These are phyloP conservation scores for Pelargonium exstipulatum DNA, from an alignment of 441 rosid genomes.

Conservation along the genomic window DNA sequence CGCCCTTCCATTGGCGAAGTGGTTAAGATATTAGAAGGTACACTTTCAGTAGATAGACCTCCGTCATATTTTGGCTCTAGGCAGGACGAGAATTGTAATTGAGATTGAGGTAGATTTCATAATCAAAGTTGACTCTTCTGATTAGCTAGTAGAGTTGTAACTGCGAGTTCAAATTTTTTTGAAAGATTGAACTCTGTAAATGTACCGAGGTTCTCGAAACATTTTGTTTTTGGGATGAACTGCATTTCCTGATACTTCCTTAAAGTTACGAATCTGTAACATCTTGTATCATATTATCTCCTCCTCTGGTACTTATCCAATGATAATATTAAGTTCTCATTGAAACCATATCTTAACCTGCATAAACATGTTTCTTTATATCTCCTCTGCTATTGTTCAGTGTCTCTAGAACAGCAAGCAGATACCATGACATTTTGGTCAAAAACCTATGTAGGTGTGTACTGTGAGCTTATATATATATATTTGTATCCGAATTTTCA, in stretches of 20 bases:
- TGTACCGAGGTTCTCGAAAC: conserved; percentile 1
- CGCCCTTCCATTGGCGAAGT: conserved; percentile 41
- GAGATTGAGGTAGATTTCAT: conserved; percentile 16
- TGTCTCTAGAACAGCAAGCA: too few relatives aligned
- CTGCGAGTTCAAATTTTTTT: conserved; percentile 14
- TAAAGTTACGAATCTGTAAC: neutral
- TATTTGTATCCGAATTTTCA: too few relatives aligned
- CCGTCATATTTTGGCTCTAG: conserved; percentile 22
- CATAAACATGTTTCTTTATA: too few relatives aligned
- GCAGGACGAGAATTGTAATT: conserved; percentile 14
- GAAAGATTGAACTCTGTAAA: conserved; percentile 15
- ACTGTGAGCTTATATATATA: too few relatives aligned
- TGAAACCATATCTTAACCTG: too few relatives aligned
- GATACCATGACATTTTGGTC: too few relatives aligned
- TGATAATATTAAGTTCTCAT: too few relatives aligned
- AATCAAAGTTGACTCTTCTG: conserved; percentile 13
- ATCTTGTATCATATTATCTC: neutral
- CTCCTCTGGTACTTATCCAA: too few relatives aligned
- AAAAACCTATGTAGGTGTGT: too few relatives aligned
- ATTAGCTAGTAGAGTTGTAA: neutral
- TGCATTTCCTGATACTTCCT: neutral
- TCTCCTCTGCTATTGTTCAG: too few relatives aligned
- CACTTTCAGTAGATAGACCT: conserved; percentile 39
- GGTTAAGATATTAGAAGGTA: conserved; percentile 39
- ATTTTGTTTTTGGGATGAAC: neutral